phyloP scores from a whole-genome alignment of 257 asterid species.

The Asclepias syriaca region DNA sequence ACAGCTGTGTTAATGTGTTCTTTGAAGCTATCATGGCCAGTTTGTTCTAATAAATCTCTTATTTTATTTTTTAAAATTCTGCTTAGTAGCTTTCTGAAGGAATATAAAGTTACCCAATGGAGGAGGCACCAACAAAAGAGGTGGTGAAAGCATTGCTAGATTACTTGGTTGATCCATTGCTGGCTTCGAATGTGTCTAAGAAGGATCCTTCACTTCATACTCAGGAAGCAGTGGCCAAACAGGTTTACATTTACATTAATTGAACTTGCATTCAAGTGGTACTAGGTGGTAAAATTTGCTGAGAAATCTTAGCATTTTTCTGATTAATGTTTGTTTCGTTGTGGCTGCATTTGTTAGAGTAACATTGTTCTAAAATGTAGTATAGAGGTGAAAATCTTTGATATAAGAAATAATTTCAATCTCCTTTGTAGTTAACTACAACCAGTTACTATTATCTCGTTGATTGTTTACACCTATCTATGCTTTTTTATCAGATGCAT shows the following conservation, averaged over 20 bases:
- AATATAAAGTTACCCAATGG: neutral
- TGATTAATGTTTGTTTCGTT: neutral
- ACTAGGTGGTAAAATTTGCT: neutral
- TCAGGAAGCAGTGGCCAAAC: conserved; percentile 48
- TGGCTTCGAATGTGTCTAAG: conserved; percentile 28
- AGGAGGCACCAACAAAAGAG: conserved; percentile 28
- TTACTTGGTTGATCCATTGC: conserved; percentile 42
- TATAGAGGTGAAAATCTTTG: neutral
- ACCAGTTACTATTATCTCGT: too few relatives aligned
- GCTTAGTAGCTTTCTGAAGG: neutral
- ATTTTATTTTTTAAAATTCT: neutral
- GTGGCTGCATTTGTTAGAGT: neutral
- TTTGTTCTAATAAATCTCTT: neutral
- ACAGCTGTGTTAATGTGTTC: neutral
- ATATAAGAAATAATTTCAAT: neutral
- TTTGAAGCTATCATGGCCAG: neutral
- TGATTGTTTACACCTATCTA: too few relatives aligned
- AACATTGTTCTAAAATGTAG: neutral
- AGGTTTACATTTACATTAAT: conserved; percentile 31
- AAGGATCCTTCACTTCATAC: conserved; percentile 30
- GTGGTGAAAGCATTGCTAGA: conserved; percentile 43
- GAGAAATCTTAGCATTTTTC: neutral
- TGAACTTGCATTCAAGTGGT: neutral
- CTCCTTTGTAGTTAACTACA: too few relatives aligned
- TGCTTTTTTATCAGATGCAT: too few relatives aligned